Percentiles rank a stretch among this genome's conserved stretches.
phyloP scores from a whole-genome alignment of 352 stramenopile species.

The Aphanomyces invadans region DNA sequence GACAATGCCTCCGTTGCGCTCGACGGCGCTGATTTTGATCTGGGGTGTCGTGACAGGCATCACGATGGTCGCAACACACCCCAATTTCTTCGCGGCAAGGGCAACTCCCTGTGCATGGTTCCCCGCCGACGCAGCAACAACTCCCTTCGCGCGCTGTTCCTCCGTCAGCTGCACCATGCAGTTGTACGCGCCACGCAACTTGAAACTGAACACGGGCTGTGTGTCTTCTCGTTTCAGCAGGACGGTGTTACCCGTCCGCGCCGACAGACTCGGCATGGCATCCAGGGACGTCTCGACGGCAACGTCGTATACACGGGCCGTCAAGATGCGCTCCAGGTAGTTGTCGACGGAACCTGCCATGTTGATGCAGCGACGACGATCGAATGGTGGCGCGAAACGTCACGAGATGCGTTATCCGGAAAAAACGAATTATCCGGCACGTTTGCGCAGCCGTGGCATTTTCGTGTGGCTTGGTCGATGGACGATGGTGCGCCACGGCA shows the following conservation, averaged over 20 bases:
- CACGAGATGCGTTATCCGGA: neutral
- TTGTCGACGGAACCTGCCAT: no score
- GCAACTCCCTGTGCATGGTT: conserved; percentile 99
- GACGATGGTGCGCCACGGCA: no score
- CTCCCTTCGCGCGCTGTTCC: conserved; percentile 64
- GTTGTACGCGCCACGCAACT: conserved; percentile 98
- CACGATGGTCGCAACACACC: conserved; percentile 93
- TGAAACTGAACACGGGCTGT: conserved; percentile 98
- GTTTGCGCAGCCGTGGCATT: neutral
- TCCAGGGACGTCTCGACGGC: conserved; percentile 80
- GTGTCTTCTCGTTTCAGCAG: conserved; percentile 95
- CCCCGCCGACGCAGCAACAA: conserved; percentile 80
- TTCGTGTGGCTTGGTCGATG: neutral
- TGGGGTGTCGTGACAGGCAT: conserved; percentile 96
- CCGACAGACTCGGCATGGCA: conserved; percentile 52
- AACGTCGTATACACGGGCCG: conserved; percentile 79
- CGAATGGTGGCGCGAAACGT: no score
- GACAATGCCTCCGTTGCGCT: conserved; percentile 80
- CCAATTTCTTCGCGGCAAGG: conserved; percentile 87
- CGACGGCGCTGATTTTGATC: conserved; percentile 92
- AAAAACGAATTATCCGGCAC: neutral
- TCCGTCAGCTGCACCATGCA: conserved; percentile 91
- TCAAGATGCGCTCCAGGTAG: conserved; percentile 82
- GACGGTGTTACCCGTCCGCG: conserved; percentile 70
- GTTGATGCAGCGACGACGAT: no score